Conservation (phyloP, 2,329 filamentous ascomycete genomes). For the Penicillium verrucosum region DNA sequence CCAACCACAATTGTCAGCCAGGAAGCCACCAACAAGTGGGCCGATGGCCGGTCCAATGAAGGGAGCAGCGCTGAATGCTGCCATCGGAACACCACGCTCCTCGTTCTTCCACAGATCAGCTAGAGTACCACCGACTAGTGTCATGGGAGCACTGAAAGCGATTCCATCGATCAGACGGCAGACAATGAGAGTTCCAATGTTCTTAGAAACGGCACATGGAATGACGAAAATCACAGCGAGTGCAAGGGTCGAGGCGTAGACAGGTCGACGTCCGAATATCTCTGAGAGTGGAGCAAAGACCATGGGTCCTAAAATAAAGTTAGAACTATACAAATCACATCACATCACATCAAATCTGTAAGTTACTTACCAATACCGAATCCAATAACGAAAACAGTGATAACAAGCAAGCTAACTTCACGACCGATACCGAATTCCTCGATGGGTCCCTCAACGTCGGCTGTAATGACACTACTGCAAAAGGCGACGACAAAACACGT, state of each 20-base stretch:
- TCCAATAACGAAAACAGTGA: slow-evolving; percentile 76
- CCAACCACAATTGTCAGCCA: slow-evolving; percentile 69
- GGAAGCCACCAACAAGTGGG: slow-evolving; percentile 72
- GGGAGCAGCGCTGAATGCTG: slow-evolving; percentile 76
- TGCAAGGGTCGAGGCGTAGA: slow-evolving; percentile 67
- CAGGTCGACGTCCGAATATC: slow-evolving; percentile 66
- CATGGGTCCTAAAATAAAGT: slow-evolving; percentile 59
- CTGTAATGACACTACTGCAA: slow-evolving; percentile 71
- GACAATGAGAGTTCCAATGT: slow-evolving; percentile 72
- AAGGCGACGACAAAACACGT: slow-evolving; percentile 74
- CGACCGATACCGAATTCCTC: slow-evolving; percentile 65
- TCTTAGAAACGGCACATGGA: slow-evolving; percentile 71
- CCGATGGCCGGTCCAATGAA: slow-evolving; percentile 79
- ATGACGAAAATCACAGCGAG: slow-evolving; percentile 76
- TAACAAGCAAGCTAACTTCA: slow-evolving; percentile 68
- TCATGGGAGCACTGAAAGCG: slow-evolving; percentile 83
- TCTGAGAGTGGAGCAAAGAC: slow-evolving; percentile 75
- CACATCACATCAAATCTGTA: neutral
- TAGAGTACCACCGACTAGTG: slow-evolving; percentile 75
- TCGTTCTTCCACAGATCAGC: slow-evolving; percentile 82
- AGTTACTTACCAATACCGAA: slow-evolving; percentile 65
- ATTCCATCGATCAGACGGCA: slow-evolving; percentile 77
- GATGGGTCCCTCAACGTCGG: slow-evolving; percentile 64
- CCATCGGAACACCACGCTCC: slow-evolving; percentile 83
- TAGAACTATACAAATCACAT: slow-evolving; percentile 7